Evolutionary conservation across 176 grass and related monocot genomes (phyloP).

Genomic region (Raddia distichophylla): DNA sequence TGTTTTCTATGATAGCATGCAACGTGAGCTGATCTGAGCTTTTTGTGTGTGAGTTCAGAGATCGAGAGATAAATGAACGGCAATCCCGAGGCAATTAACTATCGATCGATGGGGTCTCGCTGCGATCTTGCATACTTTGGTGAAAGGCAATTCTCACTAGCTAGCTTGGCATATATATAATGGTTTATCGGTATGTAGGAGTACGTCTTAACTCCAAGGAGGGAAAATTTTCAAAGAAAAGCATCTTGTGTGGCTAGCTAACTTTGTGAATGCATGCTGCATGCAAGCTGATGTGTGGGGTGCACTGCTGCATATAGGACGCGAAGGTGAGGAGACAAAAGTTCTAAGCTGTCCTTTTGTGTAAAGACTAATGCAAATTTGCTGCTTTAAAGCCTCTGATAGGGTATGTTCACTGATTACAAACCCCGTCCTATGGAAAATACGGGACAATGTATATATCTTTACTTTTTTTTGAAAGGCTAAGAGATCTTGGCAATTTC

Average conservation of each 20-base stretch:
- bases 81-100: constrained; percentile 36
- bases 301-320: too few relatives aligned
- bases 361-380: neutral
- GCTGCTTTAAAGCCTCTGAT: neutral
- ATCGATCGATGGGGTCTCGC: neutral
- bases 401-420: too few relatives aligned
- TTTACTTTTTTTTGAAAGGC: too few relatives aligned
- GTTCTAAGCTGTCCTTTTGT: too few relatives aligned
- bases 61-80: neutral
- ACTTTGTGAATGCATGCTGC: neutral
- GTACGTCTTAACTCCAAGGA: constrained; percentile 14
- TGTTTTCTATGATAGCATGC: constrained; percentile 14
- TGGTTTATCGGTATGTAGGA: neutral
- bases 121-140: constrained; percentile 12
- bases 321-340: too few relatives aligned
- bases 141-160: neutral
- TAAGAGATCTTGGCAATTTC: too few relatives aligned
- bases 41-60: constrained; percentile 9
- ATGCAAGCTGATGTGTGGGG: too few relatives aligned
- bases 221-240: neutral
- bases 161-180: neutral
- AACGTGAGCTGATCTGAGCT: neutral
- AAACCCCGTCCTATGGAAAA: too few relatives aligned
- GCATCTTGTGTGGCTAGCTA: neutral
- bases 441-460: too few relatives aligned